Conservation (phyloP, 1,284 basidiomycete species). For the Heterobasidion occidentale region DNA sequence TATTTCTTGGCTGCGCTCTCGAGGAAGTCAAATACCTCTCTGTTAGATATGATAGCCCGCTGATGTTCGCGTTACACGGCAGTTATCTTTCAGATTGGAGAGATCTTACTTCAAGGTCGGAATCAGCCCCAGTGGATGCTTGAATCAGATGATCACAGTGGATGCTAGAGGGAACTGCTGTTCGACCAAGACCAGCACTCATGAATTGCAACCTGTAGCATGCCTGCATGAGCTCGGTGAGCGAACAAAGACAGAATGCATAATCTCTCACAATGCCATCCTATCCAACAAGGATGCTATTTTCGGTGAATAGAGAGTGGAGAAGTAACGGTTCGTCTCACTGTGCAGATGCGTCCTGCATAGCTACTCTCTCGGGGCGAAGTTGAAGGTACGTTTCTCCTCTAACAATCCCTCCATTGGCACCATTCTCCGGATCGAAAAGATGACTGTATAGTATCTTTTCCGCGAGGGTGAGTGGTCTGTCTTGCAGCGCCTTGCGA, state of each 20-base stretch:
- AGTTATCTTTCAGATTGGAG: background rate
- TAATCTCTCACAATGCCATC: slow-evolving; percentile 63
- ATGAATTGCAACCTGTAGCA: slow-evolving; percentile 86
- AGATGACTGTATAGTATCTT: slow-evolving; percentile 98
- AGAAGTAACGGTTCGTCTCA: slow-evolving; percentile 27
- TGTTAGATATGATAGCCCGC: slow-evolving; percentile 84
- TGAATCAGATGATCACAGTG: slow-evolving; percentile 98
- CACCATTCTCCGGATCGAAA: slow-evolving; percentile 70
- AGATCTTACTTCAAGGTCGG: slow-evolving; percentile 66
- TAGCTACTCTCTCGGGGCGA: slow-evolving; percentile 89
- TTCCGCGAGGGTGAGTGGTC: slow-evolving; percentile 88
- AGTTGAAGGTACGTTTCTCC: slow-evolving; percentile 92
- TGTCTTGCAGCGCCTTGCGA: slow-evolving; percentile 56
- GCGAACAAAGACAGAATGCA: slow-evolving; percentile 5
- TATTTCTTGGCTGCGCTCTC: slow-evolving; percentile 94
- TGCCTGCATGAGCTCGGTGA: slow-evolving; percentile 1
- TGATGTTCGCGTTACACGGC: slow-evolving; percentile 20
- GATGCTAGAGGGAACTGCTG: slow-evolving; percentile 82
- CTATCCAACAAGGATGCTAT: slow-evolving; percentile 24
- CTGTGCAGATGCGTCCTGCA: slow-evolving; percentile 99
- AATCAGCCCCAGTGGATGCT: slow-evolving; percentile 77
- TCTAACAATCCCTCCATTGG: slow-evolving; percentile 61
- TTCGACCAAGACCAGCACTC: slow-evolving; percentile 86
- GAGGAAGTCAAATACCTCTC: slow-evolving; percentile 98
- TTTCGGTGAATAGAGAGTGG: background rate